phyloP scores from a whole-genome alignment of 495 filamentous ascomycete genomes.

The Neurospora tetraspora region DNA sequence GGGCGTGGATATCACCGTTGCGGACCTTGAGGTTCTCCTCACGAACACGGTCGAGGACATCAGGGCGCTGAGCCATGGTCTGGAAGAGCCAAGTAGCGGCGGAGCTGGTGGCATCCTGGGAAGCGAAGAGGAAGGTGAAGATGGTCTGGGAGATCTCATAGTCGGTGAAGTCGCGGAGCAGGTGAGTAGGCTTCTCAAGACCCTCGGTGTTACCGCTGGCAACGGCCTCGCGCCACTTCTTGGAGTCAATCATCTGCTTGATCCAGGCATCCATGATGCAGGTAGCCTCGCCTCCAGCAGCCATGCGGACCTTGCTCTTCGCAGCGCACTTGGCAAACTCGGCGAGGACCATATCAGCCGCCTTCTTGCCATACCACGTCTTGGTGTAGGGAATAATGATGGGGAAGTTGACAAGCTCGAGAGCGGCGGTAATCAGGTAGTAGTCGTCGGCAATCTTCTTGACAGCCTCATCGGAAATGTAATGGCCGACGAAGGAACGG shows the following conservation, averaged over 20 bases:
- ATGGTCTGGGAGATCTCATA: conserved; percentile 90
- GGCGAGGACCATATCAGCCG: conserved; percentile 79
- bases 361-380: conserved; percentile 96
- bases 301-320: conserved; percentile 88
- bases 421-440: conserved; percentile 88
- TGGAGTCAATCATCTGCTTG: conserved; percentile 70
- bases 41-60: conserved; percentile 79
- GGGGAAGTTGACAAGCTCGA: conserved; percentile 97
- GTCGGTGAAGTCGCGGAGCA: conserved; percentile 81
- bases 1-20: conserved; percentile 62
- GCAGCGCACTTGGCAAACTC: conserved; percentile 88
- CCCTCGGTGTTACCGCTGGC: conserved; percentile 58
- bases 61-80: conserved; percentile 85
- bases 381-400: conserved; percentile 94
- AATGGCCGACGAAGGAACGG: conserved; percentile 94
- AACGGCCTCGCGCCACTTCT: conserved; percentile 61
- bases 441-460: conserved; percentile 97
- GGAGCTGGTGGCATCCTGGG: conserved; percentile 91
- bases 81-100: conserved; percentile 95
- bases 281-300: conserved; percentile 72
- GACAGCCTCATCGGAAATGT: conserved; percentile 77
- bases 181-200: conserved; percentile 66
- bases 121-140: conserved; percentile 97
- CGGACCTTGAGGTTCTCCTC: conserved; percentile 80
- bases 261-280: conserved; percentile 97